Evolutionary conservation across 208 protist species (phyloP), one percentile per base, ranked within the genome.

Genomic region (Acanthamoeba quina): DNA sequence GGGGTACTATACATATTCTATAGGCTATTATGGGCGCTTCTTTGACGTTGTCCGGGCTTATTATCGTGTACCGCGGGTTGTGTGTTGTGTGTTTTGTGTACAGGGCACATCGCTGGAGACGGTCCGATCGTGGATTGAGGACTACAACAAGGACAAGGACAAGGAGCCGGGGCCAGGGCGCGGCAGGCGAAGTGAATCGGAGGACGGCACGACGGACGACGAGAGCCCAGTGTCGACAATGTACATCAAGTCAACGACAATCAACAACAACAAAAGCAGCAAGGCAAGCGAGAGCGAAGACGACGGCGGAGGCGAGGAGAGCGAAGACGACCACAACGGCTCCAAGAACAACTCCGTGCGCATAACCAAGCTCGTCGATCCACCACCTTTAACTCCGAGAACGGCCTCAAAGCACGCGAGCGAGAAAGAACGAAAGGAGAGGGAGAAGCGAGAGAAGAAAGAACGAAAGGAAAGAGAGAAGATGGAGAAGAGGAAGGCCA

Each of bases 401-500:
- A 66, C 24, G 5, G 60, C 60, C 60, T 66, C 60, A 21, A 54
- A 82, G 11, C 24, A 82, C 74, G 74, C 24, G 1, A 82, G 41
- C 74, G 74, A 82, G 7, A 82, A 82, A 31, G 74, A 82, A 31
- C 74, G 74, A 82, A 82, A 82, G 41, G 74, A 82, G 41, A 47
- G 41, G 41, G 74, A 82, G 41, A 82, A 82, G 41, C 4, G 44
- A 7, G 41, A 82, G 74, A 82, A 82, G 74, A 82, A 82, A 31
- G 74, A 82, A n/a, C 74, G 41, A 54, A 82, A 54, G 74, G 74
- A 82, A 41, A 17, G 31, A 11, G 74, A 82, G 11, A 82, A 82
- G 44, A 15, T n/a, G 44, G 74, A 82, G 44, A 82, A 82, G 72
- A 21, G 29, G 26, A n/a, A n/a, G n/a, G 29, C 60, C 26, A 66